These are phyloP conservation scores for Heliamphora pulchella DNA, from an alignment of 179 eudicot genomes.

Conservation along the genomic window DNA sequence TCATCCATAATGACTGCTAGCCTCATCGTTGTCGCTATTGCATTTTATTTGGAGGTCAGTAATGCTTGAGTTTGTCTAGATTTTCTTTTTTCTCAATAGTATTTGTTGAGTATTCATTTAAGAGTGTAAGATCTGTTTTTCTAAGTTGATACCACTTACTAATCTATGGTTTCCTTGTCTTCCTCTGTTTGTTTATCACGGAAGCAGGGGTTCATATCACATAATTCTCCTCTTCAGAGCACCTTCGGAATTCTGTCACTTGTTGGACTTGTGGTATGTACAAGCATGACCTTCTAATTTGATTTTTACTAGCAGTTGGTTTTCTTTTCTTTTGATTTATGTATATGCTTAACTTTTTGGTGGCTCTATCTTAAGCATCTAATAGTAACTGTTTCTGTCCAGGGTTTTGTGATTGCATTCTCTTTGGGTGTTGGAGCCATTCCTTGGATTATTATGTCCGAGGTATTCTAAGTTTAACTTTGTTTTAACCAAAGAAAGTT, in stretches of 20 bases:
- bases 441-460: conserved; percentile 91
- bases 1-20: conserved; percentile 57
- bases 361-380: not conserved
- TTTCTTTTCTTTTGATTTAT: not conserved
- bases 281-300: not conserved
- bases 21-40: conserved; percentile 51
- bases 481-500: not conserved
- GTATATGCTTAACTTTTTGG: not conserved
- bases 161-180: not conserved
- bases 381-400: conserved; percentile 3
- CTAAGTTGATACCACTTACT: not conserved
- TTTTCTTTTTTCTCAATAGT: not conserved
- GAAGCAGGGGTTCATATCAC: conserved; percentile 40
- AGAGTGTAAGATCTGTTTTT: not conserved
- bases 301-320: not conserved
- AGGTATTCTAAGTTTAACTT: conserved; percentile 19
- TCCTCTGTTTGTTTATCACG: not conserved
- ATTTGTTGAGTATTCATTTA: not conserved
- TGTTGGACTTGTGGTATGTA: conserved; percentile 70
- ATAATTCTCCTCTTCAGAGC: conserved; percentile 35
- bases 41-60: conserved; percentile 62
- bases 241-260: conserved; percentile 49
- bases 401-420: conserved; percentile 41
- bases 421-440: conserved; percentile 75
- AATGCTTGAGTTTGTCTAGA: not conserved